A percentile compares a stretch with the other conserved stretches of the same genome.
Conservation (phyloP, 306 rosid genomes). For the Aeschynomene evenia region DNA sequence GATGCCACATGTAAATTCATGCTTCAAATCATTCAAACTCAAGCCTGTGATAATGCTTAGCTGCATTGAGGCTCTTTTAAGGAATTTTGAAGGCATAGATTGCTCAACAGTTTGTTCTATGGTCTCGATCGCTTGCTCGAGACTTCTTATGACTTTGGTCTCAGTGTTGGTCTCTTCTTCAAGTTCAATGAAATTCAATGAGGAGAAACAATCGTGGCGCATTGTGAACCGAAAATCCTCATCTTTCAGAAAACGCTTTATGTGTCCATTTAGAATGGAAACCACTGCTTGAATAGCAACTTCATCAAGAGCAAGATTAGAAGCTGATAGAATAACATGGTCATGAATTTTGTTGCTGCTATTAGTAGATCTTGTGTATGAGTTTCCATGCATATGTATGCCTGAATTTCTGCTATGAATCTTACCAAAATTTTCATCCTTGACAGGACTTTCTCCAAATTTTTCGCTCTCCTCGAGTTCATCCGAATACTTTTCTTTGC, state of each 20-base stretch:
- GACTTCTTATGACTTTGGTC: constrained; percentile 55
- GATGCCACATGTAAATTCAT: constrained; percentile 53
- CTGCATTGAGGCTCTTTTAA: constrained; percentile 60
- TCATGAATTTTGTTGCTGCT: neutral
- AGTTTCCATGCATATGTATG: constrained; percentile 13
- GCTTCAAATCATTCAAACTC: constrained; percentile 53
- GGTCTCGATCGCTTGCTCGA: constrained; percentile 72
- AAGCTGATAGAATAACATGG: constrained; percentile 14
- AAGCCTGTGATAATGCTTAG: constrained; percentile 70
- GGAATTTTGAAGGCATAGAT: constrained; percentile 38
- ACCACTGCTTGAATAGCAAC: constrained; percentile 60
- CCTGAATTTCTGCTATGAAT: constrained; percentile 21
- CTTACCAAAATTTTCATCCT: constrained; percentile 14
- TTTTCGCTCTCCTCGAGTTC: constrained; percentile 12
- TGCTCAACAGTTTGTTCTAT: constrained; percentile 58
- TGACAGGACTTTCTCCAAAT: neutral
- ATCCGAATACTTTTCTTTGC: constrained; percentile 27
- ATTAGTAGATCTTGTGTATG: constrained; percentile 21
- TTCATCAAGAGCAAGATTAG: constrained; percentile 42
- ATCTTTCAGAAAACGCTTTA: constrained; percentile 58
- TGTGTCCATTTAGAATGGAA: constrained; percentile 66
- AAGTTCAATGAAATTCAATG: constrained; percentile 43
- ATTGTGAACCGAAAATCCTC: constrained; percentile 53
- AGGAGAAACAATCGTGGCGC: constrained; percentile 52
- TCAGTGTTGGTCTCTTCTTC: constrained; percentile 38